Percentiles rank a stretch among this genome's conserved stretches.
Conservation (phyloP, 2,329 filamentous ascomycete species). For the Botrytis fabae region DNA sequence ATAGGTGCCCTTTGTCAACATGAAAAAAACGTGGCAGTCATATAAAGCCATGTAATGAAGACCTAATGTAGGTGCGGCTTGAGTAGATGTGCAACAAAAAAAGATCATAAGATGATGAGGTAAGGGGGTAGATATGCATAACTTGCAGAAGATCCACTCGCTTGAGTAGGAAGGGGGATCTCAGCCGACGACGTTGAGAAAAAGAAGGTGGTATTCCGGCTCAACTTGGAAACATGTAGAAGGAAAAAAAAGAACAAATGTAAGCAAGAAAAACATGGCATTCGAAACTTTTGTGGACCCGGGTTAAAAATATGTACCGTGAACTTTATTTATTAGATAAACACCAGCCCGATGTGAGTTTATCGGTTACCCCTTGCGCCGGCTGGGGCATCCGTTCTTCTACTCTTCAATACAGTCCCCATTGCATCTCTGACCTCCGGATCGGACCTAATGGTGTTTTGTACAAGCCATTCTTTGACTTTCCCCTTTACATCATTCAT, state of each 20-base stretch:
- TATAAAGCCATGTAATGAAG: neutral
- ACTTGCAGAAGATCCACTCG: constrained; percentile 3
- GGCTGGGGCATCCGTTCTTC: constrained; percentile 61
- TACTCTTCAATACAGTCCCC: constrained; percentile 62
- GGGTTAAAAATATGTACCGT: neutral
- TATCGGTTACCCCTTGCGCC: constrained; percentile 51
- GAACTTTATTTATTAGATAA: neutral
- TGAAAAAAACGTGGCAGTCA: neutral
- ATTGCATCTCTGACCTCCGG: constrained; percentile 81
- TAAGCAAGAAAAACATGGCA: neutral
- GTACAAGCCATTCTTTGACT: constrained; percentile 82
- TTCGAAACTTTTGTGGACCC: neutral
- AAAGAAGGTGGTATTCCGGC: neutral
- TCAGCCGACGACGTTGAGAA: neutral
- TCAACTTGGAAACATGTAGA: neutral
- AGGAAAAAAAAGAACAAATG: neutral
- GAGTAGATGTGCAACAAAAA: constrained; percentile 20
- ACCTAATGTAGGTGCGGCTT: constrained; percentile 10
- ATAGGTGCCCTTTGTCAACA: neutral
- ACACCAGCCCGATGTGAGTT: neutral
- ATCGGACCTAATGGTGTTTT: constrained; percentile 79
- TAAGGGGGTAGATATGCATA: neutral
- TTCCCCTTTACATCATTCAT: constrained; percentile 65
- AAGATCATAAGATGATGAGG: neutral
- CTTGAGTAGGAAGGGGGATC: constrained; percentile 7